These are phyloP conservation scores for Mycena rebaudengoi DNA, from an alignment of 768 basidiomycete genomes.

Conservation along the genomic window DNA sequence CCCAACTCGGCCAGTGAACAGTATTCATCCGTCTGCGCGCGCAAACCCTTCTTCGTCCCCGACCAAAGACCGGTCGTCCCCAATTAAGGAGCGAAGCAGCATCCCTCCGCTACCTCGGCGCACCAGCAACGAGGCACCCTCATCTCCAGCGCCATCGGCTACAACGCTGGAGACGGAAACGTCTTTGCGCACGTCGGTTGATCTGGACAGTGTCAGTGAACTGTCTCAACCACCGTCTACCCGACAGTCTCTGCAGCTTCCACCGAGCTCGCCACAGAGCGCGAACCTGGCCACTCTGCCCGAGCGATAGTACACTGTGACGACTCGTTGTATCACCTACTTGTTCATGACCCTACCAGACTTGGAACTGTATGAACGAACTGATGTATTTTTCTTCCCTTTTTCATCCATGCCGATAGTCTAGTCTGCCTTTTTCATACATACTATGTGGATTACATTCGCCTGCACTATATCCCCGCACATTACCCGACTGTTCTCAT, in stretches of 20 bases:
- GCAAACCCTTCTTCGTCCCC: conserved; percentile 57
- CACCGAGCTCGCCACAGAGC: conserved; percentile 6
- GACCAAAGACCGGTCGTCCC: conserved; percentile 52
- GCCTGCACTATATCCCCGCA: conserved; percentile 17
- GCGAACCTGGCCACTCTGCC: conserved; percentile 11
- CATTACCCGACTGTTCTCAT: conserved; percentile 4
- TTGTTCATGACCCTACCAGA: conserved; percentile 24
- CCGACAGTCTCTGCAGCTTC: conserved; percentile 23
- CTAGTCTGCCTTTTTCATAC: conserved; percentile 7
- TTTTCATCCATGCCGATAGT: not conserved
- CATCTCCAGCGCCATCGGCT: conserved; percentile 23
- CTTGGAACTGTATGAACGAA: conserved; percentile 19
- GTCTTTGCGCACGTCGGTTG: conserved; percentile 19
- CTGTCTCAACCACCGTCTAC: conserved; percentile 18
- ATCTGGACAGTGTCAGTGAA: conserved; percentile 23
- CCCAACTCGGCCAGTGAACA: conserved; percentile 71
- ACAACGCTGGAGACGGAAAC: conserved; percentile 24
- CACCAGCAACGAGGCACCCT: conserved; percentile 16
- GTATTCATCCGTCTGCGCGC: conserved; percentile 82
- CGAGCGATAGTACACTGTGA: not conserved
- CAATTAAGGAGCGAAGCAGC: conserved; percentile 45
- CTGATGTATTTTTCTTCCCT: conserved; percentile 24
- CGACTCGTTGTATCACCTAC: conserved; percentile 6
- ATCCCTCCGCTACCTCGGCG: conserved; percentile 24
- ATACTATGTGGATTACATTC: conserved; percentile 19